Conservation (phyloP, 2,329 filamentous ascomycete genomes). For the Sordariomycetes sp. region DNA sequence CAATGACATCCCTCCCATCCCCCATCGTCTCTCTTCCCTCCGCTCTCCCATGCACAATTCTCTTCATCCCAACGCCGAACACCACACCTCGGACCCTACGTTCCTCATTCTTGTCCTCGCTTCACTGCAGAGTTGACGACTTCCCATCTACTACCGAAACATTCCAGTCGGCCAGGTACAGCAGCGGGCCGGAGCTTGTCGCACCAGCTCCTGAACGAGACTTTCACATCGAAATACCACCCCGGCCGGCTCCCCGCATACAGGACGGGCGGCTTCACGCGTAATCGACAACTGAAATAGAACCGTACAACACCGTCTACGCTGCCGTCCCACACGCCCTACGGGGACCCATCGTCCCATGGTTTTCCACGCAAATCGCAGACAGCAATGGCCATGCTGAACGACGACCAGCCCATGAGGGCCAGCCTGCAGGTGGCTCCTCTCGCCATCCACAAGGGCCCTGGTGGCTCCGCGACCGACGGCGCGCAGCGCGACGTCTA, state of each 20-base stretch:
- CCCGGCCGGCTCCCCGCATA: background rate
- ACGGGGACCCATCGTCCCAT: conserved; percentile 1
- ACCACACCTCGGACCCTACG: background rate
- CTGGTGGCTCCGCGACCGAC: background rate
- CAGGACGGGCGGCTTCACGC: background rate
- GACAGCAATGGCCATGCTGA: conserved; percentile 4
- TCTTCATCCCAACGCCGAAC: background rate
- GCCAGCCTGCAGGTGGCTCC: conserved; percentile 50
- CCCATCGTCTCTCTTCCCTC: background rate
- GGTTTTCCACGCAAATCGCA: background rate
- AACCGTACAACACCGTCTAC: background rate
- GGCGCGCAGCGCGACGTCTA: background rate
- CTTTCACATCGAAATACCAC: background rate
- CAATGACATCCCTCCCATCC: conserved; percentile 2
- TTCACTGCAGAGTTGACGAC: background rate
- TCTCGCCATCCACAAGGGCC: conserved; percentile 35
- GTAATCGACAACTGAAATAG: background rate
- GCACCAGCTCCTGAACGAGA: background rate
- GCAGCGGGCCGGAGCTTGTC: background rate
- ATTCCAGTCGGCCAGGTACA: background rate
- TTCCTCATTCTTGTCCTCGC: background rate
- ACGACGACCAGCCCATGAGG: conserved; percentile 28
- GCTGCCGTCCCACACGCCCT: background rate
- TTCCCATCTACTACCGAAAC: background rate
- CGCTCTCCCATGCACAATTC: background rate